These are phyloP conservation scores for Nowakowskiella sp. DNA, from an alignment of 192 early-diverging fungal species.

Conservation along the genomic window DNA sequence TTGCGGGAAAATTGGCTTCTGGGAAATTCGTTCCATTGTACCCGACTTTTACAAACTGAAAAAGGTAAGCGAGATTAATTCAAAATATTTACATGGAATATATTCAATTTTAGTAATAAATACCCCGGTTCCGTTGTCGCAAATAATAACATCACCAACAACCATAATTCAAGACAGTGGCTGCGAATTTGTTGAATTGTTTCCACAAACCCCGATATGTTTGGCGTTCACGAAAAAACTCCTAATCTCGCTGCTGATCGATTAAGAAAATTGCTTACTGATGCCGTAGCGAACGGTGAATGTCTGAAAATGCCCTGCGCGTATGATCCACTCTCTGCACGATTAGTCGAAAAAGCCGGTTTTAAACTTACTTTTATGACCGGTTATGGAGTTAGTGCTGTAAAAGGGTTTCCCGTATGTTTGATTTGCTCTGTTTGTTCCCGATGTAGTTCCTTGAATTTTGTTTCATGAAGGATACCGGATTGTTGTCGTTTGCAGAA, in stretches of 20 bases:
- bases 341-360: conserved; percentile 1
- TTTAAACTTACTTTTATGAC: conserved; percentile 13
- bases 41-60: conserved; percentile 93
- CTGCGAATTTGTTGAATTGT: no score
- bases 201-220: no score
- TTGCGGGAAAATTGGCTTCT: conserved; percentile 87
- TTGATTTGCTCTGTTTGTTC: no score
- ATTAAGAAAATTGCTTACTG: no score
- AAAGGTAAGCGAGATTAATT: background rate
- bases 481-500: conserved; percentile 8
- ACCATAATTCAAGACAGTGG: background rate
- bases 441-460: no score
- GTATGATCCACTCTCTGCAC: conserved; percentile 8
- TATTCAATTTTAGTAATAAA: no score
- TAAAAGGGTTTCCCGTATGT: conserved; percentile 9
- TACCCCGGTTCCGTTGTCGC: conserved; percentile 55
- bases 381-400: conserved; percentile 3
- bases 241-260: no score
- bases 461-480: no score
- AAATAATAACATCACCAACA: conserved; percentile 40
- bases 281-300: no score
- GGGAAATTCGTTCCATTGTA: conserved; percentile 96
- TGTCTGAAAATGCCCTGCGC: conserved; percentile 10
- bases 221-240: no score
- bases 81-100: background rate